Evolutionary conservation across 163 green algal genomes (phyloP).

Genomic region (Scenedesmus sp.): DNA sequence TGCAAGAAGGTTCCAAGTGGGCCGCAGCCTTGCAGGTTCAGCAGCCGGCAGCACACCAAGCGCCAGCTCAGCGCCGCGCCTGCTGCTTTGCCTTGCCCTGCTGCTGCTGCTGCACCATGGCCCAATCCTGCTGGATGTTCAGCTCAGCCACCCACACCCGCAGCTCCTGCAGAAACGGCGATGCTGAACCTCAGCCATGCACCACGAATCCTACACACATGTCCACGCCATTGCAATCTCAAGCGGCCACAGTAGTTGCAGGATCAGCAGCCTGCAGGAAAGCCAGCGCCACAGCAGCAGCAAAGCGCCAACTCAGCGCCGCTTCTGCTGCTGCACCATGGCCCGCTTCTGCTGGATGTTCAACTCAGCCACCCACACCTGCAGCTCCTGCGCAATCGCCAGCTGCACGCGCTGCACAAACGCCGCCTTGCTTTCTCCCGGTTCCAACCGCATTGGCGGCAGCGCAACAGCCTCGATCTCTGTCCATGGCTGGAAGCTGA

Average conservation of each 20-base stretch:
- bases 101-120: constrained; percentile 50
- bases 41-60: background rate
- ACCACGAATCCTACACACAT: too few species aligned
- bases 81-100: background rate
- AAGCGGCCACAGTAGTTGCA: too few species aligned
- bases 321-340: constrained; percentile 45
- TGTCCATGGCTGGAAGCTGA: constrained; percentile 60
- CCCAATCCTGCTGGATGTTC: constrained; percentile 70
- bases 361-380: constrained; percentile 58
- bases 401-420: constrained; percentile 74
- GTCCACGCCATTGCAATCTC: too few species aligned
- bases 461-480: constrained; percentile 68
- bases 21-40: background rate
- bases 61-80: background rate
- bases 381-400: constrained; percentile 68
- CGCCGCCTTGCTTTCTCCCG: constrained; percentile 61
- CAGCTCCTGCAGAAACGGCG: constrained; percentile 66
- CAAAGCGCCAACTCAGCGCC: background rate
- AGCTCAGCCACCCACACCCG: constrained; percentile 58
- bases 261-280: too few species aligned
- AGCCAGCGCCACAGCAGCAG: background rate
- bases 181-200: too few species aligned
- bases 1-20: background rate
- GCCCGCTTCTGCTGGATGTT: constrained; percentile 72
- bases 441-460: constrained; percentile 53